Conservation (phyloP, 768 basidiomycete species). For the Trametes cinnabarina region DNA sequence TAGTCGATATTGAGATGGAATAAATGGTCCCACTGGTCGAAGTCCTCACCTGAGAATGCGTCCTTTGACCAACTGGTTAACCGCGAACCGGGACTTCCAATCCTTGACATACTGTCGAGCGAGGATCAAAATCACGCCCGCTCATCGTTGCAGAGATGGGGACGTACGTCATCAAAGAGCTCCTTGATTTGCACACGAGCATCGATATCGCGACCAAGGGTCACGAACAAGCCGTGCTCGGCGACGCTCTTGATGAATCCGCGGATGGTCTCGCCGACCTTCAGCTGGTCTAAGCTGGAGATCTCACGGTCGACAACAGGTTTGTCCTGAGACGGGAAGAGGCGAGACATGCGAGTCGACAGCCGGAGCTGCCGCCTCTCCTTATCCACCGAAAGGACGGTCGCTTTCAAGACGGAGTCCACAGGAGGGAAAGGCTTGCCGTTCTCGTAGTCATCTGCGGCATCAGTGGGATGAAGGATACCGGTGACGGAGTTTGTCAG, state of each 20-base stretch:
- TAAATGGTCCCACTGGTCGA: not conserved
- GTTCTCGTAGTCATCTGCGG: slow-evolving; percentile 72
- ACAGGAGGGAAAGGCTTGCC: slow-evolving; percentile 56
- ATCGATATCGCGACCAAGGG: slow-evolving; percentile 78
- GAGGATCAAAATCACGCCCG: not conserved
- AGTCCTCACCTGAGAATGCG: slow-evolving; percentile 66
- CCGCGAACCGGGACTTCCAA: slow-evolving; percentile 81
- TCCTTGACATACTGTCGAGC: slow-evolving; percentile 82
- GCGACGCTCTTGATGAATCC: slow-evolving; percentile 89
- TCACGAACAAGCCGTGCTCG: slow-evolving; percentile 88
- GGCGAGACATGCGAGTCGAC: slow-evolving; percentile 74
- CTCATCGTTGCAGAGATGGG: not conserved
- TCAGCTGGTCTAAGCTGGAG: slow-evolving; percentile 54
- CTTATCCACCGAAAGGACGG: slow-evolving; percentile 67
- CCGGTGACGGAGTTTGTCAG: slow-evolving; percentile 70
- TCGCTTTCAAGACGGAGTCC: slow-evolving; percentile 67
- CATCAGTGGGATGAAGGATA: slow-evolving; percentile 77
- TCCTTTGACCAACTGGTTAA: slow-evolving; percentile 84
- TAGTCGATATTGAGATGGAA: not conserved
- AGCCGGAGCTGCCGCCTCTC: slow-evolving; percentile 68
- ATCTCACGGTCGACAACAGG: slow-evolving; percentile 70
- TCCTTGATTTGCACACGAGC: slow-evolving; percentile 92
- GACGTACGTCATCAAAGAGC: slow-evolving; percentile 77
- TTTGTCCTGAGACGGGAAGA: slow-evolving; percentile 50
- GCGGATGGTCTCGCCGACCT: slow-evolving; percentile 71